Evolutionary conservation across 306 rosid species (phyloP).

Genomic region (Trichosanthes truncata): DNA sequence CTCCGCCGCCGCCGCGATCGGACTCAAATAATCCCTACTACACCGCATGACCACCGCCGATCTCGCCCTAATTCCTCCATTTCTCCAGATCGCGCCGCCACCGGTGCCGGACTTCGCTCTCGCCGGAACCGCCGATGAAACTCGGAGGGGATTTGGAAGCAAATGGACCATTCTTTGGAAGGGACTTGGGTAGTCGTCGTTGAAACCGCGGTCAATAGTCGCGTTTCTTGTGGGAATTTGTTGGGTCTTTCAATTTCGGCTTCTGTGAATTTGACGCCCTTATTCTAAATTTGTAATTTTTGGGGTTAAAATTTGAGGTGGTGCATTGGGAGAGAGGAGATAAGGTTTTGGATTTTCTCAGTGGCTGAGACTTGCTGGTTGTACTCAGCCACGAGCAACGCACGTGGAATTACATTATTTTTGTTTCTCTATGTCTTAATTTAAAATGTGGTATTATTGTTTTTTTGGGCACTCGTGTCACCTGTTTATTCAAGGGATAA

Average conservation of each 20-base stretch:
- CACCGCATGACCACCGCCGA: background rate
- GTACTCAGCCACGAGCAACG: background rate
- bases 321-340: background rate
- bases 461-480: no score
- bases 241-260: no score
- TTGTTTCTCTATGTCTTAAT: no score
- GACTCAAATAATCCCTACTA: background rate
- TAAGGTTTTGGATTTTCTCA: background rate
- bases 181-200: background rate
- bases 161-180: constrained; percentile 34
- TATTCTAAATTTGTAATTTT: background rate
- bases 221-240: background rate
- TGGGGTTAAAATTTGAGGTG: background rate
- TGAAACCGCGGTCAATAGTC: background rate
- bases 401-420: background rate
- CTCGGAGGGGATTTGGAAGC: constrained; percentile 28
- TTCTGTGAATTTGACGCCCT: background rate
- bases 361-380: background rate
- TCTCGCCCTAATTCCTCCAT: background rate
- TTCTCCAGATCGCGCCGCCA: background rate
- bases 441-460: no score
- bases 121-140: constrained; percentile 6
- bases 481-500: no score
- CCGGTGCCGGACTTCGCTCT: background rate
- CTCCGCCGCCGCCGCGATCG: background rate